phyloP scores from a whole-genome alignment of 208 protist species.

The Naegleria fowleri region DNA sequence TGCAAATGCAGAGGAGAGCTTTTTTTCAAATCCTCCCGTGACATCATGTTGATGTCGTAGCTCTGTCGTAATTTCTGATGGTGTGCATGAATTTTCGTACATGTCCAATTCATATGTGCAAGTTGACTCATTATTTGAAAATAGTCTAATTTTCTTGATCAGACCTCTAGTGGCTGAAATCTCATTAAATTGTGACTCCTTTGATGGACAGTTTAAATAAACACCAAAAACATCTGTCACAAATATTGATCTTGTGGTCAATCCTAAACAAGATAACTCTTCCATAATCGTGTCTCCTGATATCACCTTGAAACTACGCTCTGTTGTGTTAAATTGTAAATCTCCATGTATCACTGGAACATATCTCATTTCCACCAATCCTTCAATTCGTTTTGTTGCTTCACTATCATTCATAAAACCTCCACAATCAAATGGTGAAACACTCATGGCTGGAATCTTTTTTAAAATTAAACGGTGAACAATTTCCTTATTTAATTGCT shows the following conservation, averaged over 20 bases:
- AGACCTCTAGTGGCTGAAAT: background rate
- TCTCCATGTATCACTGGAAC: background rate
- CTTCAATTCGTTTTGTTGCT: background rate
- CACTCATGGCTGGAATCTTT: background rate
- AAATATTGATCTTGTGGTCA: background rate
- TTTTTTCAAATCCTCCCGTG: background rate
- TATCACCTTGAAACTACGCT: background rate
- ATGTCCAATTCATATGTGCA: background rate
- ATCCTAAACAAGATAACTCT: background rate
- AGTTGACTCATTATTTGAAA: background rate
- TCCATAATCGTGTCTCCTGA: background rate
- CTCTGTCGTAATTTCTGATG: background rate
- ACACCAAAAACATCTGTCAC: background rate
- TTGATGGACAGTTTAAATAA: background rate
- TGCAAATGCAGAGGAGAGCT: background rate
- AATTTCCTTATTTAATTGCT: background rate
- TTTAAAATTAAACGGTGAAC: background rate
- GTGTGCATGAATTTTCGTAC: background rate
- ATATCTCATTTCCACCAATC: background rate
- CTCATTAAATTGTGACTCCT: background rate
- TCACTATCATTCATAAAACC: background rate
- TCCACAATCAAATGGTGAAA: background rate
- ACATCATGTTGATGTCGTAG: background rate
- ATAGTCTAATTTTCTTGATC: background rate
- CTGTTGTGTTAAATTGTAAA: background rate